Conservation (phyloP, 2,329 filamentous ascomycete species). For the Xylaria sp. region DNA sequence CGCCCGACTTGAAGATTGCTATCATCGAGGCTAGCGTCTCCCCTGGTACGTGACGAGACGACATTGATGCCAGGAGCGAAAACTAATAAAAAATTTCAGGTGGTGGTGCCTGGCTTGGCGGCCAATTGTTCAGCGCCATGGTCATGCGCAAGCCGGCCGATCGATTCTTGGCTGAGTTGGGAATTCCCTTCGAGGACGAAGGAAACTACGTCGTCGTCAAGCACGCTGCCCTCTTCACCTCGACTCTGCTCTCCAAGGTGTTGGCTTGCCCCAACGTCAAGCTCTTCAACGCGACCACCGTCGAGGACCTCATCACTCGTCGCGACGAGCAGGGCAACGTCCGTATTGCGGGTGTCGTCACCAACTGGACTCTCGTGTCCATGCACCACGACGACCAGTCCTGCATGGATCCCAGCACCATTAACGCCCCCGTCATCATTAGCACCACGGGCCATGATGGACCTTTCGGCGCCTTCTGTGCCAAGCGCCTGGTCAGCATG, state of each 20-base stretch:
- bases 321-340: conserved; percentile 49
- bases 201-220: conserved; percentile 87
- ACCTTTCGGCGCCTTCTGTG: conserved; percentile 84
- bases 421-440: conserved; percentile 85
- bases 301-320: conserved; percentile 89
- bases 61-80: not conserved
- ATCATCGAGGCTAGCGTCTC: conserved; percentile 84
- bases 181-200: conserved; percentile 82
- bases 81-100: conserved; percentile 38
- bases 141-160: conserved; percentile 91
- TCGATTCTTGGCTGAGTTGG: conserved; percentile 73
- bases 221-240: conserved; percentile 89
- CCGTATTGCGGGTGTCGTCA: conserved; percentile 82
- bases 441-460: conserved; percentile 88
- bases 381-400: conserved; percentile 85
- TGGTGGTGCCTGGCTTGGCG: conserved; percentile 87
- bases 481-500: conserved; percentile 89
- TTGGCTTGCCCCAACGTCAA: conserved; percentile 85
- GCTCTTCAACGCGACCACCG: conserved; percentile 90
- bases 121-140: conserved; percentile 93
- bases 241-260: conserved; percentile 77
- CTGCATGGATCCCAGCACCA: conserved; percentile 97
- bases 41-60: conserved; percentile 45
- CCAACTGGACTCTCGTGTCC: conserved; percentile 89
- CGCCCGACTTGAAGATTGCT: conserved; percentile 86